Percentiles rank a stretch among this genome's conserved stretches.
phyloP scores from a whole-genome alignment of 345 rosid species.

The Sonneratia alba region DNA sequence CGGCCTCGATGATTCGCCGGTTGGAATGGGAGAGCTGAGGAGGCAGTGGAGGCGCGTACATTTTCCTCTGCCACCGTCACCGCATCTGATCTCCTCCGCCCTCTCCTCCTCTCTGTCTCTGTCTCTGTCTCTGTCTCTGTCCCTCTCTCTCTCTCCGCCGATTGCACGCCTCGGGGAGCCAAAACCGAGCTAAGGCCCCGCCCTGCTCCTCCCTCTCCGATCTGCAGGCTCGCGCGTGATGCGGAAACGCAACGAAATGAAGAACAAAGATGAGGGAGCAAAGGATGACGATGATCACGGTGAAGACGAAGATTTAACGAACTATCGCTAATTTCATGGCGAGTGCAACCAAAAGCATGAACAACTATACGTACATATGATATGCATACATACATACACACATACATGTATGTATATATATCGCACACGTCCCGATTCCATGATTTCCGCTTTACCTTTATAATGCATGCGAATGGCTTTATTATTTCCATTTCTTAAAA shows the following conservation, averaged over 20 bases:
- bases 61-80: conserved; percentile 7
- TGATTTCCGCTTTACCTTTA: too few relatives aligned
- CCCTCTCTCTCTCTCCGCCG: conserved; percentile 2
- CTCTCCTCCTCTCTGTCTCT: neutral
- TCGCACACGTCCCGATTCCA: too few relatives aligned
- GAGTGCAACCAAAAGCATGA: neutral
- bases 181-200: neutral
- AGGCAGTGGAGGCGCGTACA: conserved; percentile 22
- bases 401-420: too few relatives aligned
- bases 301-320: neutral
- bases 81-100: conserved; percentile 9
- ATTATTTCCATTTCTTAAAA: too few relatives aligned
- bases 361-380: too few relatives aligned
- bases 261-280: neutral
- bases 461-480: too few relatives aligned
- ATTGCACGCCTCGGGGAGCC: neutral
- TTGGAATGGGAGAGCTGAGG: conserved; percentile 33
- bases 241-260: neutral
- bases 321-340: neutral
- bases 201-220: neutral
- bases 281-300: neutral
- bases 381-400: too few relatives aligned
- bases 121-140: neutral
- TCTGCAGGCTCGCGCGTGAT: neutral
- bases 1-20: conserved; percentile 21